Conservation (phyloP, 208 protist genomes). For the Angomonas deanei region DNA sequence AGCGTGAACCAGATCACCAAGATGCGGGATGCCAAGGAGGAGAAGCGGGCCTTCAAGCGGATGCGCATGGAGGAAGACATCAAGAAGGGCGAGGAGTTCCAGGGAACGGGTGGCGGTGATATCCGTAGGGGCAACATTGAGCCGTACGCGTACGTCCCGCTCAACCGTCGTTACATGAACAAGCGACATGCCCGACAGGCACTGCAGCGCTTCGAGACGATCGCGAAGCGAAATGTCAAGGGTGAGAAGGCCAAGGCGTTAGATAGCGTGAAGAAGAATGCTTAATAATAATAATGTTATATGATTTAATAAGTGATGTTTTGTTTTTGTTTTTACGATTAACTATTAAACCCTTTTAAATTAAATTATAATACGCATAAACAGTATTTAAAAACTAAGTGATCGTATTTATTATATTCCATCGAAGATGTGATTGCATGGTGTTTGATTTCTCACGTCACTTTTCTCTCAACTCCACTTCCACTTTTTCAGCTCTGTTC, state of each 20-base stretch:
- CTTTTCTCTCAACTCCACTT: not conserved
- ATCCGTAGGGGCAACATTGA: constrained; percentile 79
- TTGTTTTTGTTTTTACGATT: constrained; percentile 11
- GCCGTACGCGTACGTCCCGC: constrained; percentile 87
- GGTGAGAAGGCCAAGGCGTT: constrained; percentile 81
- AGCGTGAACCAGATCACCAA: constrained; percentile 37
- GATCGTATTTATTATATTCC: not conserved
- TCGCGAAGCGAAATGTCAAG: constrained; percentile 51
- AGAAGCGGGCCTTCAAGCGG: constrained; percentile 55
- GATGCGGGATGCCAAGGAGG: constrained; percentile 66
- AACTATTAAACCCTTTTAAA: constrained; percentile 2
- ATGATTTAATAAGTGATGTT: not conserved
- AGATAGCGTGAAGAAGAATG: constrained; percentile 24
- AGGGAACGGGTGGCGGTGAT: constrained; percentile 70
- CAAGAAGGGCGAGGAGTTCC: constrained; percentile 82
- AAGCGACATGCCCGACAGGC: constrained; percentile 72
- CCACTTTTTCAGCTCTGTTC: not conserved
- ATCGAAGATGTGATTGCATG: no score
- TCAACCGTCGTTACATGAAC: constrained; percentile 89
- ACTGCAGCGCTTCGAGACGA: constrained; percentile 65
- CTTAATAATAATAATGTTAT: not conserved
- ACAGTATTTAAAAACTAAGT: not conserved
- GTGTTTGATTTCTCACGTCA: not conserved
- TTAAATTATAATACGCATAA: not conserved
- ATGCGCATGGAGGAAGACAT: constrained; percentile 84